Evolutionary conservation across 2,329 filamentous ascomycete species (phyloP), one percentile per base, ranked within the genome.

Genomic region (Fusarium guadeloupense): DNA sequence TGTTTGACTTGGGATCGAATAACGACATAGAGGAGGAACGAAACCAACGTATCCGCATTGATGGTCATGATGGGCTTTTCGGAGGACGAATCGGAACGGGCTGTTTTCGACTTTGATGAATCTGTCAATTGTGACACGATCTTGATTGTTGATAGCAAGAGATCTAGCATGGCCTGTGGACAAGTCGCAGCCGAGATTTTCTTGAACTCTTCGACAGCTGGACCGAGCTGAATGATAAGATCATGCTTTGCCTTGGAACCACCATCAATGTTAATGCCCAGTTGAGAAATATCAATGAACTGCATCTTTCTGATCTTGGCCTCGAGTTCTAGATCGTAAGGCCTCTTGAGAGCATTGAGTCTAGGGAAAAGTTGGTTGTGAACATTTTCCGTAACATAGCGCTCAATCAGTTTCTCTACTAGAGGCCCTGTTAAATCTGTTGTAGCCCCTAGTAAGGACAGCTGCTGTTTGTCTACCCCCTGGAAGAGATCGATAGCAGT

Each of bases 401-500:
- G 89, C 76, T 99, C 95, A 64, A 99, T 97, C 69, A 99, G 83
- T 59, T 91, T 88, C 77, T 99, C 96, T 2, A 99, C 93, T 9
- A 96, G 79, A 2, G 93, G 92, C 0, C 95, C 94, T 0, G 95
- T 98, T 45, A 99, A 79, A 72, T 97, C 93, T 3, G 96, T 99
- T 2, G 93, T 97, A 5, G 93, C 91, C 16, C 93, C 95, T 5
- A 99, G 82, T 30, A 96, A 83, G 4, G 94, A 97, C 23, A 99
- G 80, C 70, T 98, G 95, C 69, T 96, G 92, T 74, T 97, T 97
- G 73, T 99, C 95, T 6, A 99, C 94, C 56, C 89, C 88, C 70
- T 98, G 94, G 66, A 99, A 99, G 1, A 98, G 83, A 70, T 99
- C 95, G 65, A 99, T 98, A 0, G 93, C 95, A 9, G 91, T 86